Evolutionary conservation across 345 rosid genomes (phyloP).

Genomic region (Draba incana): DNA sequence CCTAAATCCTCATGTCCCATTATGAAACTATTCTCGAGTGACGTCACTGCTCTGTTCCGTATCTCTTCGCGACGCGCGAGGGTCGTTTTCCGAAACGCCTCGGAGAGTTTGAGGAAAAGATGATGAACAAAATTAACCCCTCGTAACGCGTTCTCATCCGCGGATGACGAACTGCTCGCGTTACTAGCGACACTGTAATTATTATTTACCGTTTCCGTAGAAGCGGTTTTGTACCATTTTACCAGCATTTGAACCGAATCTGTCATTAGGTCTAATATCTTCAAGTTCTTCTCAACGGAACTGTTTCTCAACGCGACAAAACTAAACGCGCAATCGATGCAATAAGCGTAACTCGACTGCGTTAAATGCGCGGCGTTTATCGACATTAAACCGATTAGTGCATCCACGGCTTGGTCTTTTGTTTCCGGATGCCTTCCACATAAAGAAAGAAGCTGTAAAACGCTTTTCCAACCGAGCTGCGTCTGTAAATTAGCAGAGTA

Average conservation of each 20-base stretch:
- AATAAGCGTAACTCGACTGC: constrained; percentile 59
- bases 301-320: constrained; percentile 71
- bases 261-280: constrained; percentile 66
- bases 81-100: constrained; percentile 78
- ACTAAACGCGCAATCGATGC: constrained; percentile 79
- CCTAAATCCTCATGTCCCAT: constrained; percentile 64
- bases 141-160: constrained; percentile 54
- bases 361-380: constrained; percentile 50
- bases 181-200: constrained; percentile 54
- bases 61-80: constrained; percentile 82
- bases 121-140: constrained; percentile 46
- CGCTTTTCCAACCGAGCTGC: constrained; percentile 80
- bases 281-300: constrained; percentile 72
- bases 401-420: constrained; percentile 72
- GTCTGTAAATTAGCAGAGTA: constrained; percentile 66
- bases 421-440: constrained; percentile 75
- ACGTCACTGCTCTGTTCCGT: constrained; percentile 64
- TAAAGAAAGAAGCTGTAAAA: constrained; percentile 65
- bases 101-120: constrained; percentile 74
- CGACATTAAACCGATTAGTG: constrained; percentile 65
- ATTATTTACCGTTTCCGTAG: constrained; percentile 48
- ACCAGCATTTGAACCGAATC: constrained; percentile 58
- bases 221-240: constrained; percentile 57
- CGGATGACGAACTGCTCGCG: constrained; percentile 54
- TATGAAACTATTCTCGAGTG: constrained; percentile 59